Evolutionary conservation across 1,284 basidiomycete species (phyloP), one percentile per base, ranked within the genome.

Genomic region (Sanghuangporus baumii): DNA sequence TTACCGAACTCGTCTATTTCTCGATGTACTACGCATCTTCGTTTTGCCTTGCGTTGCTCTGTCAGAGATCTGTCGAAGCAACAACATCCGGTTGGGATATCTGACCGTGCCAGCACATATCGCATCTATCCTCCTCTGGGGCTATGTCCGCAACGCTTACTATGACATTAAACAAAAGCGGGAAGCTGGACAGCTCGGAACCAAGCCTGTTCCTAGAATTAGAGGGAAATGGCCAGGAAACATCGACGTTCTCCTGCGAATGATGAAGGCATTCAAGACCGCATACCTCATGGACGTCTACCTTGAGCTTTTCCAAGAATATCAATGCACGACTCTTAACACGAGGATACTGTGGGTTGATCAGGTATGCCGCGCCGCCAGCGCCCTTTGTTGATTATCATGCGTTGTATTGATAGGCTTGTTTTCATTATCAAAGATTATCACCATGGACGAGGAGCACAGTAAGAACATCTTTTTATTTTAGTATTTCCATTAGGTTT

Each of bases 191-290:
- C 74, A 75, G 26, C 71, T 85, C 26, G 80, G 80, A 8, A 84
- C 83, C 1, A 74, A 76, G 60, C 75, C 73, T 2, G 82, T 87
- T 55, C 81, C 83, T 3, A 74, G 78, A 31, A 81, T 88, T n/a
- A 73, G 79, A 20, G 88, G 88, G 6, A 83, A 80, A 74, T 88
- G 86, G 85, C 87, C 86, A 4, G 88, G 88, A 18, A 89, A 89
- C 69, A 74, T 89, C 65, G 88, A 90, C 70, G 71, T 90, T 43
- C 75, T 89, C 60, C 70, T 87, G 47, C 76, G 74, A 63, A 79
- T 87, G 75, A 76, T 81, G 68, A 75, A 75, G 26, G 79, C 81
- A 1, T 81, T 83, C 71, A 79, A 81, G 67, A 81, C 77, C 31
- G 80, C 78, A 63, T 89, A 89, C 69, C 74, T 86, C 8, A 77